Base-by-base conservation (phyloP, 2,329 filamentous ascomycete species). In the Calonectria leucothoes region DNA sequence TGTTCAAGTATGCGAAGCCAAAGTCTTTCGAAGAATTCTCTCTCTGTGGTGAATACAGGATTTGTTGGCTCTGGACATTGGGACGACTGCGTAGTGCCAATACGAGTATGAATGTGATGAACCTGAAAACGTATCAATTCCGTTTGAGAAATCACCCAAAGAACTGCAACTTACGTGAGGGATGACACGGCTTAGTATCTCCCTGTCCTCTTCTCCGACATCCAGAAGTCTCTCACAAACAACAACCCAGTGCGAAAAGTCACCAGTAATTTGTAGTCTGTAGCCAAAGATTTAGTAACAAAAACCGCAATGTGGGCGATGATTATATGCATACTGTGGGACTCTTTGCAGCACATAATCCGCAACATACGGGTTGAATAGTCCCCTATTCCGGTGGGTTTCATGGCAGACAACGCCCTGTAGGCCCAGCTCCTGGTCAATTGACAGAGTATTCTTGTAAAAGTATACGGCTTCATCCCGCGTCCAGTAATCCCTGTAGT, bases 11-110 rank as follows among this genome's bases (percentile, higher is more conserved):
- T 73, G 25, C 68, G 70, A 4, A 57, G 49, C 77, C 78, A 81
- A 2, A 78, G n/a, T 7, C 73, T 78, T 20, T 84, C 82, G 45
- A 84, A 83, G 55, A 82, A 83, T 1, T 74, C 66, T 48, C 79
- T 74, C 57, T 84, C 82, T 5, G 76, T 66, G 4, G 74, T 70
- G 27, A 82, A 84, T 15, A 77, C 67, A 0, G 80, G 79, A 33
- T 83, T 78, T 5, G 78, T 75, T 3, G 83, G 83, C 3, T 84
- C 82, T 1, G 82, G 81, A 27, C 82, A 83, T 63, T 84, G 83
- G 0, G 83, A 83, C 0, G 82, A 79, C 42, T 84, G 82, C 2
- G 82, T 83, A 12, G 82, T 84, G 20, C 83, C 81, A 14, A 82
- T 83, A 27, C 83, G 76, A 4, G 82, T 74, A 66, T 84, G 83